Evolutionary conservation across 2,329 filamentous ascomycete species (phyloP).

Genomic region (Microcera coccophila): DNA sequence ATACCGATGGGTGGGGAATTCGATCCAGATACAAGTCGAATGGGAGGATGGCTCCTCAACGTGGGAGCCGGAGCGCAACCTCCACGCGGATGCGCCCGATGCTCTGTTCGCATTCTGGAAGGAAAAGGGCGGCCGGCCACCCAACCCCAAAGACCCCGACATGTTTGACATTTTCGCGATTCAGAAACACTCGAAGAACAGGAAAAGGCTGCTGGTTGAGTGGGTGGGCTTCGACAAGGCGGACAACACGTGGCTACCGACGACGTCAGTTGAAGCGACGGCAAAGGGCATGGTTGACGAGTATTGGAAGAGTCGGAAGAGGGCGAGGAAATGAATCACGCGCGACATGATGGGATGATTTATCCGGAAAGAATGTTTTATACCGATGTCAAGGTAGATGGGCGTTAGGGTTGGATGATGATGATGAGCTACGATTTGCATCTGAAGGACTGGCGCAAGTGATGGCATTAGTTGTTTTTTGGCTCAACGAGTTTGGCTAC

Average conservation of each 20-base stretch:
- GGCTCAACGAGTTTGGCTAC: too few relatives aligned
- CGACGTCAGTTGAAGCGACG: slow-evolving; percentile 22
- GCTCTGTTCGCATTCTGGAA: slow-evolving; percentile 34
- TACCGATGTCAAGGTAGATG: too few relatives aligned
- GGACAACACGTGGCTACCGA: slow-evolving; percentile 31
- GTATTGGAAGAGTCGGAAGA: slow-evolving; percentile 25
- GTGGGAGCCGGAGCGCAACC: slow-evolving; percentile 33
- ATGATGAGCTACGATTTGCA: background rate
- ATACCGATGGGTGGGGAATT: slow-evolving; percentile 29
- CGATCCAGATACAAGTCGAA: slow-evolving; percentile 30
- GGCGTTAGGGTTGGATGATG: background rate
- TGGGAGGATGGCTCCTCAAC: slow-evolving; percentile 30
- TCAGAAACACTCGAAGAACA: slow-evolving; percentile 28
- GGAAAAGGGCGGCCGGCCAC: slow-evolving; percentile 28
- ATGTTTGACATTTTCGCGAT: slow-evolving; percentile 34
- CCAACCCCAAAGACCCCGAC: slow-evolving; percentile 28
- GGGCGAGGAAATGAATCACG: slow-evolving; percentile 4
- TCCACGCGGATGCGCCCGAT: slow-evolving; percentile 32
- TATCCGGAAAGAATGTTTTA: too few relatives aligned
- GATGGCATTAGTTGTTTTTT: background rate
- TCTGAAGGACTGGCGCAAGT: background rate
- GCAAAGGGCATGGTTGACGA: slow-evolving; percentile 25
- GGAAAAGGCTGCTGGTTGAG: slow-evolving; percentile 31
- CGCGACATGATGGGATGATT: too few relatives aligned
- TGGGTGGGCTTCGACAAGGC: slow-evolving; percentile 33